Base-by-base conservation (phyloP, 176 grass and related monocot species). In the Oryza australiensis region DNA sequence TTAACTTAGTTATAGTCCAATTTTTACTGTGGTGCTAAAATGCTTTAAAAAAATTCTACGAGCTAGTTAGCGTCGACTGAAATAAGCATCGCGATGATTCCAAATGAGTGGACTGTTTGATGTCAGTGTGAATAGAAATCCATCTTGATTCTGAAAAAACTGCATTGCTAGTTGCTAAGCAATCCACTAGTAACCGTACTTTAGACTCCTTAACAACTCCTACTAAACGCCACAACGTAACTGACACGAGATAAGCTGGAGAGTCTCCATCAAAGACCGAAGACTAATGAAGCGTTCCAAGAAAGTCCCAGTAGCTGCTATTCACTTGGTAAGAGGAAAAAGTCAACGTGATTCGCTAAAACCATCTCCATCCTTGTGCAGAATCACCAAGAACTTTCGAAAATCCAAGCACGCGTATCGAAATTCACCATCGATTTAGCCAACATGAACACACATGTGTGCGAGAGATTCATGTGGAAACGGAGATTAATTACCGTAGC, bases 401-500 rank as follows among this genome's bases (percentile, higher is more conserved):
- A 59, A 9, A 70, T 8, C 41, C 27, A 75, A 60, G 80, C 37
- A 16, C 59, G 37, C n/a, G 27, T 38, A 5, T 40, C 20, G 3
- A 40, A 40, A 40, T 38, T 7, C 67, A 24, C 22, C 34, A 69
- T 23, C 34, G 33, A 69, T 12, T 23, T 11, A 13, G 15, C 23
- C 37, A 70, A 42, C 12, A 70, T 14, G 11, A 70, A 24, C 37
- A 70, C 68, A 59, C 7, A 5, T 1, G 0, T 0, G 20, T 22
- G 37, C 32, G 7, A n/a, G 49, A 80, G 72, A 73, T 4, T 5
- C 20, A 40, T n/a, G 42, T 15, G 4, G 26, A 38, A 7, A 5
- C 23, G 15, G 30, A 33, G 6, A 41, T 28, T 53, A 55, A 69
- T 93, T 63, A 97, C 89, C 94, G 74, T 97, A 97, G 42, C 94